Conservation (phyloP, 2,329 filamentous ascomycete genomes). For the Aspergillus sp. region DNA sequence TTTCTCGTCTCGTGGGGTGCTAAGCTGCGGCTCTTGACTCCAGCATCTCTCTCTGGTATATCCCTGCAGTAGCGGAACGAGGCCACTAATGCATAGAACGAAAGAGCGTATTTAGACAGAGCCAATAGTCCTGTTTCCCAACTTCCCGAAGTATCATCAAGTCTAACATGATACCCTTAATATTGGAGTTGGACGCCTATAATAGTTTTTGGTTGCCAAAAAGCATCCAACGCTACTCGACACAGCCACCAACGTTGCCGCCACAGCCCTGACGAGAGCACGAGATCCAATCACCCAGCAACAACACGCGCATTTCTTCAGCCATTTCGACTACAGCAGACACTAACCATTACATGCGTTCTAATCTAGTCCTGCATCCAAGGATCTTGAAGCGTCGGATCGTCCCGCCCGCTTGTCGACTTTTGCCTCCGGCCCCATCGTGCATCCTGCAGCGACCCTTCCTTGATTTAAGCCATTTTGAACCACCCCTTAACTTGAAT, state of each 20-base stretch:
- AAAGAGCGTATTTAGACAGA: neutral
- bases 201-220: neutral
- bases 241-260: constrained; percentile 9
- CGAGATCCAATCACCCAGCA: constrained; percentile 13
- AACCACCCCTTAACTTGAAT: neutral
- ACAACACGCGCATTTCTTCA: constrained; percentile 9
- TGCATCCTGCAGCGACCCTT: neutral
- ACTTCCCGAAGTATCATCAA: neutral
- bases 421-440: neutral
- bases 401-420: neutral
- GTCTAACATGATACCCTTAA: neutral
- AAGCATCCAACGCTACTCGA: neutral
- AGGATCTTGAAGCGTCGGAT: neutral
- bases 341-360: neutral
- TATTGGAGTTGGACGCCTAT: neutral
- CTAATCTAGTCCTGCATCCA: neutral
- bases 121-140: neutral
- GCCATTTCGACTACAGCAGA: neutral
- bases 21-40: neutral
- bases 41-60: neutral
- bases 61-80: neutral
- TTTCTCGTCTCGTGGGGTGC: neutral
- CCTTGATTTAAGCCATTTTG: neutral
- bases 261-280: constrained; percentile 3
- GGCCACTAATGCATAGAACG: neutral